phyloP scores from a whole-genome alignment of 768 basidiomycete species.

The Leccinum obscurum region DNA sequence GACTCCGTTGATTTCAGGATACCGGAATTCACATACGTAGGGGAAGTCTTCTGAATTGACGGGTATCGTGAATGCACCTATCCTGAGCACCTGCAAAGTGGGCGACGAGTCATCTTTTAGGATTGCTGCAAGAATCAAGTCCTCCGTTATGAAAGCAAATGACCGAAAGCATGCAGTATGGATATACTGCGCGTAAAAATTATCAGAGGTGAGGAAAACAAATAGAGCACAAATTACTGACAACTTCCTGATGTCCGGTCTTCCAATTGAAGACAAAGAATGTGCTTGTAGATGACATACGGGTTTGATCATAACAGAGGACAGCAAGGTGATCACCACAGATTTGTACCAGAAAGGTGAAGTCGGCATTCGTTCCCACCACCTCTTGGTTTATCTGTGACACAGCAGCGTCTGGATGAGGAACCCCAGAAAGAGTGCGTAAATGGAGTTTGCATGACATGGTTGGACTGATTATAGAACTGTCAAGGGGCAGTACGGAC shows the following conservation, averaged over 20 bases:
- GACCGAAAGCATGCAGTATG: conserved; percentile 26
- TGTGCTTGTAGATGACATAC: conserved; percentile 3
- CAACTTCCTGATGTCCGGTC: conserved; percentile 29
- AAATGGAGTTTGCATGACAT: conserved; percentile 28
- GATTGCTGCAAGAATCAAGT: conserved; percentile 26
- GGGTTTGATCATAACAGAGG: conserved; percentile 21
- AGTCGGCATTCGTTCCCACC: conserved; percentile 1
- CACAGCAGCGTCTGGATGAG: conserved; percentile 24
- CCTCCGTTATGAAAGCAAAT: conserved; percentile 37
- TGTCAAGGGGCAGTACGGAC: conserved; percentile 1
- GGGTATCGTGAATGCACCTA: conserved; percentile 10
- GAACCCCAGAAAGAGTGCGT: conserved; percentile 31
- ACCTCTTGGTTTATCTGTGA: conserved; percentile 17
- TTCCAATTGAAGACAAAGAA: conserved; percentile 39
- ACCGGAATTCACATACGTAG: conserved; percentile 28
- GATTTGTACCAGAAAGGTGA: conserved; percentile 32
- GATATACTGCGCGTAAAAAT: conserved; percentile 20
- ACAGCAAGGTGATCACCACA: conserved; percentile 34
- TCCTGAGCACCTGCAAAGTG: conserved; percentile 21
- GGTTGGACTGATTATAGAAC: conserved; percentile 16
- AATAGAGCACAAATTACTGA: conserved; percentile 16
- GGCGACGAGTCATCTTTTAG: conserved; percentile 5
- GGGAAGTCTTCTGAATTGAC: conserved; percentile 13
- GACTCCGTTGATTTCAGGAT: conserved; percentile 21
- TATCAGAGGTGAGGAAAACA: conserved; percentile 1